Conservation (phyloP, 2,329 filamentous ascomycete species). For the Zopfia rhizophila region DNA sequence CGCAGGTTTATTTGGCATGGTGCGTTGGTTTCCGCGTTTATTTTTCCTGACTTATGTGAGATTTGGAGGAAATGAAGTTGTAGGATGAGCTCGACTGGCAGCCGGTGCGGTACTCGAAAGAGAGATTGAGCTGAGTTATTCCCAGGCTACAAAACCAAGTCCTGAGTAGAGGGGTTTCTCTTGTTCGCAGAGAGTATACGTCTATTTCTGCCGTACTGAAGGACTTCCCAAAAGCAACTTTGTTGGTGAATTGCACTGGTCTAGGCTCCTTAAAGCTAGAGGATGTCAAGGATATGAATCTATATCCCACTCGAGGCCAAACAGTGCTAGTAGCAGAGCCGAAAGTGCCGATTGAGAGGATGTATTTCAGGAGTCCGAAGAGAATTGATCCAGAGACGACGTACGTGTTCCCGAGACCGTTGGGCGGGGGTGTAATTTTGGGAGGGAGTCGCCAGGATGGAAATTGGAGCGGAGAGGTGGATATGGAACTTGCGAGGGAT, state of each 20-base stretch:
- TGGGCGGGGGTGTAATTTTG: slow-evolving; percentile 82
- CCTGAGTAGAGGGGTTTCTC: slow-evolving; percentile 73
- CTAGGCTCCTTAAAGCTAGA: slow-evolving; percentile 78
- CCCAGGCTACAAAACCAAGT: slow-evolving; percentile 68
- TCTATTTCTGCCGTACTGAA: slow-evolving; percentile 76
- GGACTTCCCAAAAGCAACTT: slow-evolving; percentile 70
- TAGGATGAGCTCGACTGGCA: too few relatives aligned
- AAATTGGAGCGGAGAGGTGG: slow-evolving; percentile 82
- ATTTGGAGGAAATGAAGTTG: too few relatives aligned
- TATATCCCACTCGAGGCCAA: slow-evolving; percentile 83
- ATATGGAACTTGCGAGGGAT: slow-evolving; percentile 79
- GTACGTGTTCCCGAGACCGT: slow-evolving; percentile 57
- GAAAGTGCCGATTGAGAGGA: slow-evolving; percentile 48
- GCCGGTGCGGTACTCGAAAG: too few relatives aligned
- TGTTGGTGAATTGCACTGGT: slow-evolving; percentile 88
- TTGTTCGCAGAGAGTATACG: slow-evolving; percentile 55
- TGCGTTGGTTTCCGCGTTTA: slow-evolving; percentile 23
- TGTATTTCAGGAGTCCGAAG: slow-evolving; percentile 56
- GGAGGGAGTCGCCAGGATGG: slow-evolving; percentile 84
- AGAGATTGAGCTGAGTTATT: slow-evolving; percentile 3
- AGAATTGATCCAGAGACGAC: slow-evolving; percentile 55
- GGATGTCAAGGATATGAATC: slow-evolving; percentile 79
- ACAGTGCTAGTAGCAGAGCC: slow-evolving; percentile 75
- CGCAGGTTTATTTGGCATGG: slow-evolving; percentile 50
- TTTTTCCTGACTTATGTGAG: too few relatives aligned